Evolutionary conservation across 306 rosid genomes (phyloP).

Genomic region (Sophora flavescens): DNA sequence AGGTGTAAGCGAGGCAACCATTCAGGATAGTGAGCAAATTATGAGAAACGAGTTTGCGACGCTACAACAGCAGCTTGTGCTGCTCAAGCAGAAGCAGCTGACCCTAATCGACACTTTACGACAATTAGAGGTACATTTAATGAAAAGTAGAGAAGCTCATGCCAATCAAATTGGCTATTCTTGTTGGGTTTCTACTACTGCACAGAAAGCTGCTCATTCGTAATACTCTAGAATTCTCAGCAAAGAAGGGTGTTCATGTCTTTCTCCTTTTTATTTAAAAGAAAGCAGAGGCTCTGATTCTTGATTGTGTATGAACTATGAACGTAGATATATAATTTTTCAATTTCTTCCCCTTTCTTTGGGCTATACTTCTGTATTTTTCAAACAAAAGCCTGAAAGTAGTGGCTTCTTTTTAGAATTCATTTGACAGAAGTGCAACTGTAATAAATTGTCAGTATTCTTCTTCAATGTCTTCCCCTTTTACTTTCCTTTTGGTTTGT

Average conservation of each 20-base stretch:
- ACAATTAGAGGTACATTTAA: conserved; percentile 83
- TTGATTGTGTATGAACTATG: neutral
- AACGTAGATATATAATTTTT: conserved; percentile 34
- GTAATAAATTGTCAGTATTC: conserved; percentile 33
- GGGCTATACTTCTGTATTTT: conserved; percentile 15
- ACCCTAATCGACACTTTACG: conserved; percentile 80
- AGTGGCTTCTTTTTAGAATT: conserved; percentile 28
- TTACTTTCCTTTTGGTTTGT: conserved; percentile 1
- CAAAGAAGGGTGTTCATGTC: conserved; percentile 19
- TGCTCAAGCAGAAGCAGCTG: conserved; percentile 91
- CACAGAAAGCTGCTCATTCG: conserved; percentile 33
- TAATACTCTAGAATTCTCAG: conserved; percentile 9
- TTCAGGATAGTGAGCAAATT: conserved; percentile 83
- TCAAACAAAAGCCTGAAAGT: neutral
- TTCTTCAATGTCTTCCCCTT: conserved; percentile 10
- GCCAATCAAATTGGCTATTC: conserved; percentile 46
- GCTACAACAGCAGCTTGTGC: conserved; percentile 77
- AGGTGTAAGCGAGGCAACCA: conserved; percentile 72
- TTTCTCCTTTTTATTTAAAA: conserved; percentile 30
- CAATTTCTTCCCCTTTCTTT: neutral
- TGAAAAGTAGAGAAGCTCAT: conserved; percentile 56
- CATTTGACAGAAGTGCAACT: conserved; percentile 21
- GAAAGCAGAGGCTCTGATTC: conserved; percentile 12
- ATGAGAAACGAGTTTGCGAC: conserved; percentile 82
- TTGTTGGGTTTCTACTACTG: conserved; percentile 40